Percentiles rank a stretch among this genome's conserved stretches.
phyloP scores from a whole-genome alignment of 768 basidiomycete species.

The Leccinum variicolor region DNA sequence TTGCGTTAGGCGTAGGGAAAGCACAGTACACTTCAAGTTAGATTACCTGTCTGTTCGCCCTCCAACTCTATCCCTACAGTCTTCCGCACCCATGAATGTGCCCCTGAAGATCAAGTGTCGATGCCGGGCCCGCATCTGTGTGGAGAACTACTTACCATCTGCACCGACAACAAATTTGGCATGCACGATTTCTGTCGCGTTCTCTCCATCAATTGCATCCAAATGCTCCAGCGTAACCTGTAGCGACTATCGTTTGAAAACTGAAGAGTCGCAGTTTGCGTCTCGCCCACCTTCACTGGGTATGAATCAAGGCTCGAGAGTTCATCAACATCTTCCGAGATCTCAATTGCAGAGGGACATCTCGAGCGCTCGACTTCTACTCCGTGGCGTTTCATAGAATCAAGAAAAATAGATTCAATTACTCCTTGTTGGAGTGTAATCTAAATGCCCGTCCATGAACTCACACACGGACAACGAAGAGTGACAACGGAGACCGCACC shows the following conservation, averaged over 20 bases:
- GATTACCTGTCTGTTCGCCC: constrained; percentile 46
- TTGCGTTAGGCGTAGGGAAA: not conserved
- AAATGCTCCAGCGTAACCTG: constrained; percentile 26
- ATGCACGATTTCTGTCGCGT: constrained; percentile 30
- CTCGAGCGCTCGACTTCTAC: constrained; percentile 37
- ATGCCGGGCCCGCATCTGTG: not conserved
- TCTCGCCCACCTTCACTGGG: constrained; percentile 27
- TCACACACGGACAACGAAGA: not conserved
- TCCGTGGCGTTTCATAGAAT: constrained; percentile 33
- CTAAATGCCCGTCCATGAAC: constrained; percentile 10
- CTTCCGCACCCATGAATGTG: constrained; percentile 48
- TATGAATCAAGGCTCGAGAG: constrained; percentile 31
- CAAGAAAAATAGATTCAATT: constrained; percentile 41
- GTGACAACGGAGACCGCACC: constrained; percentile 31
- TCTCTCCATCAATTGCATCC: constrained; percentile 26
- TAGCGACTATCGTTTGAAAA: not conserved
- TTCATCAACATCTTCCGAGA: constrained; percentile 35
- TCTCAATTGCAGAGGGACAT: constrained; percentile 28
- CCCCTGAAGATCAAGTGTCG: constrained; percentile 24
- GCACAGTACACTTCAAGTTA: not conserved
- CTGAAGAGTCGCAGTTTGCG: not conserved
- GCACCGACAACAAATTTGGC: constrained; percentile 36
- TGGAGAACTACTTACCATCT: constrained; percentile 24
- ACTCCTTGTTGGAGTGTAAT: constrained; percentile 40
- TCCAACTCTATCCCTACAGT: constrained; percentile 42